Base-by-base conservation (phyloP, 495 filamentous ascomycete species). In the Podospora didyma region DNA sequence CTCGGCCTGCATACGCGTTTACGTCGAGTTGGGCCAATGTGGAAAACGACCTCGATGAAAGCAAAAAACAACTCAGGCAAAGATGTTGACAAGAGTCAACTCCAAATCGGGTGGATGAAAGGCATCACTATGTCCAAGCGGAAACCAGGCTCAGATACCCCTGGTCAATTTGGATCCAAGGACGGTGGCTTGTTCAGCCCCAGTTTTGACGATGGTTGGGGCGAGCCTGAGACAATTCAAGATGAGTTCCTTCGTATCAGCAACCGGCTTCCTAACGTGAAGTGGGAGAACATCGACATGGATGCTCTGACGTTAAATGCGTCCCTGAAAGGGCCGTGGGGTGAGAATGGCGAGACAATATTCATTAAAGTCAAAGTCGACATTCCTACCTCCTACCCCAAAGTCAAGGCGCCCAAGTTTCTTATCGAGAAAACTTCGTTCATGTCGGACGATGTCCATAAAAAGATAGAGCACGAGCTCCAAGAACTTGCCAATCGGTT, bases 261-360 rank as follows among this genome's bases (percentile, higher is more conserved):
- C 51, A 84, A 84, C 28, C 90, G 87, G 58, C 89, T 92, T 59
- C 85, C 82, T 7, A 96, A 95, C 66, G 89, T 96, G 37, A 83
- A 75, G 48, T 95, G 92, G 71, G 91, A 97, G 41, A 83, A 86
- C n/a, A 88, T 96, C 42, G 81, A 96, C 69, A 84, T 94, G 65
- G 82, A 88, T 35, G 76, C 86, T 41, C 80, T 92, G 26, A 85
- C 80, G 14, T 76, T 87, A 11, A 83, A 80, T 4, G 84, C 94
- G 26, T 94, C 90, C 3, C 77, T 96, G 39, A 87, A 88, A 67
- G 91, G 92, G 0, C 92, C 92, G 7, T 97, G 92, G 92, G 90
- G 89, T 12, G 65, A 74, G 24, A 82, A 88, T n/a, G 77, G 77
- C 2, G 82, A 82, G 51, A 79, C 83, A 11, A 83, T 89, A 37